Evolutionary conservation across 345 rosid genomes (phyloP).

Genomic region (Trapa incisa): DNA sequence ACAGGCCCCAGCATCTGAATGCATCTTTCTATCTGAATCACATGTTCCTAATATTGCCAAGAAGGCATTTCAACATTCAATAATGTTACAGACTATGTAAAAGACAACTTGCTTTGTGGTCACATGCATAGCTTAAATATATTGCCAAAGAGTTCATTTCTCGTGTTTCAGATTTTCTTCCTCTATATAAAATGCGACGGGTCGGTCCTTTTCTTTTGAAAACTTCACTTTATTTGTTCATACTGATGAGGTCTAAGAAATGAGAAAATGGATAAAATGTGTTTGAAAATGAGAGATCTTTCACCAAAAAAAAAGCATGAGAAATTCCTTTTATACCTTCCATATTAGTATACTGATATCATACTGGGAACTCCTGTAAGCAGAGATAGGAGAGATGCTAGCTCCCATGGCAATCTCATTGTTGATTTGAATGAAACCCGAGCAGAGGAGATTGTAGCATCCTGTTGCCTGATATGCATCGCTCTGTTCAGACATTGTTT

Average conservation of each 20-base stretch:
- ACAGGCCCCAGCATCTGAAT: conserved; percentile 6
- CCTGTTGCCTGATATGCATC: conserved; percentile 99
- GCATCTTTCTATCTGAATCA: background rate
- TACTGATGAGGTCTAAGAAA: too few relatives aligned
- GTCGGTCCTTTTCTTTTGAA: background rate
- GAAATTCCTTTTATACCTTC: conserved; percentile 47
- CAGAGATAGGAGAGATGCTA: conserved; percentile 90
- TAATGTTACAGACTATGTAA: conserved; percentile 6
- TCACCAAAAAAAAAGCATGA: too few relatives aligned
- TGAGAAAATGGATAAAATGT: too few relatives aligned
- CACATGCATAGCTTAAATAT: conserved; percentile 16
- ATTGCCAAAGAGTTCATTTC: conserved; percentile 3
- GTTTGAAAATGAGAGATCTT: background rate
- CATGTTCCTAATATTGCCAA: conserved; percentile 9
- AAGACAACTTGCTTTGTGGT: conserved; percentile 19
- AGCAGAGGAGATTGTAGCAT: conserved; percentile 93
- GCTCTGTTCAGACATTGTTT: conserved; percentile 35
- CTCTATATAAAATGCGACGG: background rate
- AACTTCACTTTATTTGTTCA: too few relatives aligned
- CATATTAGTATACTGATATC: conserved; percentile 92
- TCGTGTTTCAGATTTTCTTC: background rate
- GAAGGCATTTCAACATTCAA: conserved; percentile 10
- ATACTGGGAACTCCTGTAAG: conserved; percentile 68
- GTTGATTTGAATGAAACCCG: conserved; percentile 91
- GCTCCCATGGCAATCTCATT: conserved; percentile 95